phyloP scores from a whole-genome alignment of 208 protist species.

The Leishmania mexicana region DNA sequence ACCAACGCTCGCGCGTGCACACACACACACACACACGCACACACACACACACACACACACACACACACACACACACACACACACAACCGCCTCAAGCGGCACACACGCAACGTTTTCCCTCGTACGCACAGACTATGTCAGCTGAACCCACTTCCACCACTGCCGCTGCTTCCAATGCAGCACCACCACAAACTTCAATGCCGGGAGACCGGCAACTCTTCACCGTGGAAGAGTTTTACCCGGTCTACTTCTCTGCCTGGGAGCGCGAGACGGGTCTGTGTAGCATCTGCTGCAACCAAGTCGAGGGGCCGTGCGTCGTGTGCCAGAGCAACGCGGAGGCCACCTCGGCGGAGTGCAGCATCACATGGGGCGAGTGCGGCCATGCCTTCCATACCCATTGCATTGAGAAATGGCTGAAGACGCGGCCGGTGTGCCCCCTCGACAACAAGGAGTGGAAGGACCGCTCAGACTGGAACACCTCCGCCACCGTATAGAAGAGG shows the following conservation, averaged over 20 bases:
- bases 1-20: not conserved
- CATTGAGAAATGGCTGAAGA: slow-evolving; percentile 98
- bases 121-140: slow-evolving; percentile 1
- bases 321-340: slow-evolving; percentile 90
- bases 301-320: slow-evolving; percentile 98
- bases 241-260: slow-evolving; percentile 96
- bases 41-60: not conserved
- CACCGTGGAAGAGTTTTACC: slow-evolving; percentile 94
- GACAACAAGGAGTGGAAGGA: slow-evolving; percentile 97
- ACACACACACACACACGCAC: not conserved
- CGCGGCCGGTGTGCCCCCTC: slow-evolving; percentile 96
- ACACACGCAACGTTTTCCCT: not conserved
- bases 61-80: slow-evolving; percentile 1
- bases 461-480: slow-evolving; percentile 48
- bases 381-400: slow-evolving; percentile 99
- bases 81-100: not conserved
- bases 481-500: slow-evolving; percentile 1
- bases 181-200: not conserved
- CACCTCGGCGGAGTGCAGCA: slow-evolving; percentile 83
- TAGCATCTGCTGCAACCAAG: slow-evolving; percentile 98
- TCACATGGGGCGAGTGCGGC: slow-evolving; percentile 98
- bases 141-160: not conserved
- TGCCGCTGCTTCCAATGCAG: not conserved
- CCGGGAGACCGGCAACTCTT: slow-evolving; percentile 29
- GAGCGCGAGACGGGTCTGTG: slow-evolving; percentile 97